Percentiles rank a stretch among this genome's conserved stretches.
These are phyloP conservation scores for Tetradesmus lagerheimii DNA, from an alignment of 139 green algal genomes.

Conservation along the genomic window DNA sequence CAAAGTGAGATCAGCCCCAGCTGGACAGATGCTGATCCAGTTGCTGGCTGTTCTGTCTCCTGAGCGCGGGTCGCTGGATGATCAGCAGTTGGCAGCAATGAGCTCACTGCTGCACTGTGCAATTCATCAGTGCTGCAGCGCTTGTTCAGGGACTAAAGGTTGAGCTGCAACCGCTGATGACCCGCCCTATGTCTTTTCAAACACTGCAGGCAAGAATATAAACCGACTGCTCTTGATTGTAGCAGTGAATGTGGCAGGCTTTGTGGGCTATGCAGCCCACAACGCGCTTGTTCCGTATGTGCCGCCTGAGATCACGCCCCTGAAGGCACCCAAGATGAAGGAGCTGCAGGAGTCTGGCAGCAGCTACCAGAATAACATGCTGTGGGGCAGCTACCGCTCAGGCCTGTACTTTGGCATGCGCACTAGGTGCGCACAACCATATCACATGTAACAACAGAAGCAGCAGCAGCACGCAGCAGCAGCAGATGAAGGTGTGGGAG, in stretches of 20 bases:
- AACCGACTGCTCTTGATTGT: not conserved
- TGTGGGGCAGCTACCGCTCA: constrained; percentile 95
- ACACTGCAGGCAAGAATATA: not conserved
- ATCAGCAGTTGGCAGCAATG: no score
- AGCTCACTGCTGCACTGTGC: no score
- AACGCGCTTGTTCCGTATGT: not conserved
- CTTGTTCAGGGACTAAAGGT: not conserved
- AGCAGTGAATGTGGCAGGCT: not conserved
- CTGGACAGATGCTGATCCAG: no score
- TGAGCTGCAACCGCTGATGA: not conserved
- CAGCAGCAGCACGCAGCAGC: not conserved
- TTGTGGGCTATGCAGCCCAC: not conserved
- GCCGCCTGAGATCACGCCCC: constrained; percentile 42
- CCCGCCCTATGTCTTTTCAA: not conserved
- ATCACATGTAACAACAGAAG: not conserved
- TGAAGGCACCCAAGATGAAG: constrained; percentile 53
- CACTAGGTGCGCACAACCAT: constrained; percentile 61
- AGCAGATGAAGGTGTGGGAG: no score
- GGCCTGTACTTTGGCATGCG: constrained; percentile 93
- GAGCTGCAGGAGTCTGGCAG: constrained; percentile 56
- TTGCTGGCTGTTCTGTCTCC: no score
- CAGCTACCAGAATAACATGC: constrained; percentile 65
- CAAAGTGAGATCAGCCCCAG: not conserved
- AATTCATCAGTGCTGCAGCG: not conserved
- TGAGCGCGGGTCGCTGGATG: no score